Conservation (phyloP, 345 rosid species). For the Lumnitzera racemosa region DNA sequence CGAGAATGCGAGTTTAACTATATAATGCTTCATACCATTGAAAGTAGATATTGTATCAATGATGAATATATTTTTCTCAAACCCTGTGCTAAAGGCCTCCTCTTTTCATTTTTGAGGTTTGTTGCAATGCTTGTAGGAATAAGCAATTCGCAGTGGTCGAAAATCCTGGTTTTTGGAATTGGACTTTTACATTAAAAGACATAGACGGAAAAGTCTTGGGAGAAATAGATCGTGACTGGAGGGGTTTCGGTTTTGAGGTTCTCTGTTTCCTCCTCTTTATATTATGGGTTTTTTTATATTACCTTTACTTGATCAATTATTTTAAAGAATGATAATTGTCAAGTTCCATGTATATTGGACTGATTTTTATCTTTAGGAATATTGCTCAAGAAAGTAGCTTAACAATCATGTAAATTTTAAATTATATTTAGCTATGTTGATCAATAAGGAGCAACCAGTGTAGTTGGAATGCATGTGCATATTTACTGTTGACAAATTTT, state of each 20-base stretch:
- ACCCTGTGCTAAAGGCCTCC: not conserved
- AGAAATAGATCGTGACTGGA: slow-evolving; percentile 90
- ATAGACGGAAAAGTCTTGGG: slow-evolving; percentile 70
- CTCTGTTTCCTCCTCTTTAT: slow-evolving; percentile 2
- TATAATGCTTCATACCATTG: no score
- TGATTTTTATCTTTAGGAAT: no score
- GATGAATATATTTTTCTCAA: no score
- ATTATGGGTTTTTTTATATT: not conserved
- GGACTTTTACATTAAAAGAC: slow-evolving; percentile 95
- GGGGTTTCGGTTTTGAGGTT: slow-evolving; percentile 98
- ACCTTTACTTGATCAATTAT: not conserved
- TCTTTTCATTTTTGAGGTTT: slow-evolving; percentile 6
- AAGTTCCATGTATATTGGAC: no score
- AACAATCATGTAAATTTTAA: no score
- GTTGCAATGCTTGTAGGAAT: slow-evolving; percentile 37
- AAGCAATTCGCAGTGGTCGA: slow-evolving; percentile 88
- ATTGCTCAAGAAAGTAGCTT: no score
- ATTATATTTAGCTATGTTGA: no score
- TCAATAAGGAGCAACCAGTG: no score
- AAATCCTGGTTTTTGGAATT: slow-evolving; percentile 96
- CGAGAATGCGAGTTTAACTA: no score
- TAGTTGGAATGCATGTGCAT: no score
- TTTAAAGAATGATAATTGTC: not conserved
- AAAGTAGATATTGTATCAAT: no score
- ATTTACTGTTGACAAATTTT: no score